Evolutionary conservation across 2,329 filamentous ascomycete species (phyloP).

Genomic region (Boeremia lycopersici): DNA sequence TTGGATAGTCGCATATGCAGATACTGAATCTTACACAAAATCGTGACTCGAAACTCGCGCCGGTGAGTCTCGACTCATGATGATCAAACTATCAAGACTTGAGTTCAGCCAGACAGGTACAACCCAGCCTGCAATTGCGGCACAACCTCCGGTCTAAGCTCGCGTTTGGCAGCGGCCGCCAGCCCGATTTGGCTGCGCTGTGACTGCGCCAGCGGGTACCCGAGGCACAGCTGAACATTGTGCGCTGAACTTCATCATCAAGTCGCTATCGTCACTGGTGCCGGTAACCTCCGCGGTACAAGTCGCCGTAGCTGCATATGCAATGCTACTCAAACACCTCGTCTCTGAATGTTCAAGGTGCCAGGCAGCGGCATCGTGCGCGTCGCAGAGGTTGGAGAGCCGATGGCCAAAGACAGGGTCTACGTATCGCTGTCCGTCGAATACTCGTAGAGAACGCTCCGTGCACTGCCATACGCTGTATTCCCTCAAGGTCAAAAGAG

Average conservation of each 20-base stretch:
- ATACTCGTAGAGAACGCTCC: conserved; percentile 13
- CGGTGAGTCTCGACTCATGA: conserved; percentile 9
- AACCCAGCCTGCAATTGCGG: conserved; percentile 24
- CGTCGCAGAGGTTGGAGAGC: conserved; percentile 7
- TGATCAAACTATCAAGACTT: not conserved
- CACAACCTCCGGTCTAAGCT: conserved; percentile 20
- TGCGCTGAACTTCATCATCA: conserved; percentile 11
- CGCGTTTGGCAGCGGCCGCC: conserved; percentile 32
- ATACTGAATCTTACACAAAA: not conserved
- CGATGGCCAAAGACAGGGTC: conserved; percentile 16
- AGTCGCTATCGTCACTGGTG: not conserved
- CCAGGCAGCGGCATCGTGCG: conserved; percentile 19
- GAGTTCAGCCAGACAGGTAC: conserved; percentile 13
- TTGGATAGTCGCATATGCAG: not conserved
- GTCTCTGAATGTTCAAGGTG: conserved; percentile 8
- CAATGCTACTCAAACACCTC: conserved; percentile 5
- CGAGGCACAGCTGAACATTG: conserved; percentile 25
- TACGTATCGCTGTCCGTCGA: conserved; percentile 10
- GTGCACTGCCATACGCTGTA: conserved; percentile 36
- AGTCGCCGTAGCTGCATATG: conserved; percentile 21
- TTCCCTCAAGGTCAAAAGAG: conserved; percentile 19
- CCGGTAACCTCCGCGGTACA: conserved; percentile 8
- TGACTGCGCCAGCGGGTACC: conserved; percentile 27
- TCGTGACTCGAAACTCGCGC: conserved; percentile 2
- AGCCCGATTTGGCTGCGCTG: conserved; percentile 21